Evolutionary conservation across 768 basidiomycete species (phyloP).

Genomic region (Candolleomyces eurysporus): DNA sequence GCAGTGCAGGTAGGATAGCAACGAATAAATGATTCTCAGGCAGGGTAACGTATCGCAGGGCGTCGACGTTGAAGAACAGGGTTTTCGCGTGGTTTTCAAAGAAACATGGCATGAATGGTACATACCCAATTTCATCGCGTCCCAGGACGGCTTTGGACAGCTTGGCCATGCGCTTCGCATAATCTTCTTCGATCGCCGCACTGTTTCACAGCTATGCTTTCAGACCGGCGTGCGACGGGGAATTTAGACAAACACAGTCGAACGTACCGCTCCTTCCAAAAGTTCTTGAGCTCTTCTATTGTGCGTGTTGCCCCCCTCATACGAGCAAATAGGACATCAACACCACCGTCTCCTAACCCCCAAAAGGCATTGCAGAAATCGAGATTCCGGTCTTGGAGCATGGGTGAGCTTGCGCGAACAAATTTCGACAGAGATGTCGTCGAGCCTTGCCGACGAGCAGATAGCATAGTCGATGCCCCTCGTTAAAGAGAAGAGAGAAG

Average conservation of each 20-base stretch:
- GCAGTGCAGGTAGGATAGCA: slow-evolving; percentile 1
- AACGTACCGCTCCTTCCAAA: slow-evolving; percentile 92
- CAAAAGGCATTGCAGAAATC: slow-evolving; percentile 99
- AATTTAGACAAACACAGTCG: slow-evolving; percentile 7
- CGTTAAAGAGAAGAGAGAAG: slow-evolving; percentile 7
- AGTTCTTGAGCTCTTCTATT: slow-evolving; percentile 81
- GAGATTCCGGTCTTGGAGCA: slow-evolving; percentile 46
- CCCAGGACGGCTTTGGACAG: slow-evolving; percentile 77
- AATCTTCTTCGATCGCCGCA: slow-evolving; percentile 91
- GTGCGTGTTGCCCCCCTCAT: slow-evolving; percentile 85
- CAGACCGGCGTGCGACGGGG: slow-evolving; percentile 1
- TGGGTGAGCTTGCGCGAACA: slow-evolving; percentile 56
- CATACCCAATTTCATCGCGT: slow-evolving; percentile 91
- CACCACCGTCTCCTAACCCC: slow-evolving; percentile 83
- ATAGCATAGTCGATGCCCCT: slow-evolving; percentile 36
- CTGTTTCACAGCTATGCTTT: slow-evolving; percentile 35
- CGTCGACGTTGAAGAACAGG: no score
- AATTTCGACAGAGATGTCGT: slow-evolving; percentile 77
- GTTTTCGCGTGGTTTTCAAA: not conserved
- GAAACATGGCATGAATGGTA: slow-evolving; percentile 15
- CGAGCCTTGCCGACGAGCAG: slow-evolving; percentile 76
- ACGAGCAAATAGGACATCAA: slow-evolving; percentile 86
- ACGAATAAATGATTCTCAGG: not conserved
- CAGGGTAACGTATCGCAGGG: no score
- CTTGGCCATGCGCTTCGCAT: slow-evolving; percentile 80